These are phyloP conservation scores for Citeromyces matritensis DNA, from an alignment of 805 yeast genomes.

Conservation along the genomic window DNA sequence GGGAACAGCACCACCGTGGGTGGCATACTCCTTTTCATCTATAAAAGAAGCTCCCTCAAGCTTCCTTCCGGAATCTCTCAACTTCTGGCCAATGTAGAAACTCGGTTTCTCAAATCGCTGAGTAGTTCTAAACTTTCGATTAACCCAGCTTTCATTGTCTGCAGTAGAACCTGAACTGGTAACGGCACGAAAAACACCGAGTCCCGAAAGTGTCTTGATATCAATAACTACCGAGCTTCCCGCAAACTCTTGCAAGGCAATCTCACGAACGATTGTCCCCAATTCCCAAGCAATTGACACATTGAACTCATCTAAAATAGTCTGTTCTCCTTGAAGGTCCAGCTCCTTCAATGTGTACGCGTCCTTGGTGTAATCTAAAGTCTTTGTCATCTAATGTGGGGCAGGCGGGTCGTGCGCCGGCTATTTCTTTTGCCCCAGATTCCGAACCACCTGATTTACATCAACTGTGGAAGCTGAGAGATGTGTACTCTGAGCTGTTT, in stretches of 20 bases:
- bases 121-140: slow-evolving; percentile 31
- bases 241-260: slow-evolving; percentile 11
- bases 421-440: too few relatives aligned
- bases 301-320: slow-evolving; percentile 7
- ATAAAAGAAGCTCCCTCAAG: slow-evolving; percentile 22
- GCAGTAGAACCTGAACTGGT: slow-evolving; percentile 16
- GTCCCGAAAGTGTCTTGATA: slow-evolving; percentile 27
- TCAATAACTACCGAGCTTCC: slow-evolving; percentile 26
- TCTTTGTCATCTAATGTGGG: too few relatives aligned
- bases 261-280: slow-evolving; percentile 23
- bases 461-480: too few relatives aligned
- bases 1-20: slow-evolving; percentile 46
- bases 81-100: slow-evolving; percentile 27
- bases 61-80: slow-evolving; percentile 18
- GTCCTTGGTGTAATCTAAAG: too few relatives aligned
- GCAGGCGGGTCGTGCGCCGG: too few relatives aligned
- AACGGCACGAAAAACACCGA: slow-evolving; percentile 27
- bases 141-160: slow-evolving; percentile 43
- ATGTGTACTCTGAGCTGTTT: too few relatives aligned
- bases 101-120: slow-evolving; percentile 31
- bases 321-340: too few relatives aligned
- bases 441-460: too few relatives aligned
- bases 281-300: slow-evolving; percentile 27
- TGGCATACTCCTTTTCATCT: slow-evolving; percentile 26
- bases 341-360: too few relatives aligned